These are phyloP conservation scores for Penicillium janthinellum DNA, from an alignment of 2,329 filamentous ascomycete genomes.

Conservation along the genomic window DNA sequence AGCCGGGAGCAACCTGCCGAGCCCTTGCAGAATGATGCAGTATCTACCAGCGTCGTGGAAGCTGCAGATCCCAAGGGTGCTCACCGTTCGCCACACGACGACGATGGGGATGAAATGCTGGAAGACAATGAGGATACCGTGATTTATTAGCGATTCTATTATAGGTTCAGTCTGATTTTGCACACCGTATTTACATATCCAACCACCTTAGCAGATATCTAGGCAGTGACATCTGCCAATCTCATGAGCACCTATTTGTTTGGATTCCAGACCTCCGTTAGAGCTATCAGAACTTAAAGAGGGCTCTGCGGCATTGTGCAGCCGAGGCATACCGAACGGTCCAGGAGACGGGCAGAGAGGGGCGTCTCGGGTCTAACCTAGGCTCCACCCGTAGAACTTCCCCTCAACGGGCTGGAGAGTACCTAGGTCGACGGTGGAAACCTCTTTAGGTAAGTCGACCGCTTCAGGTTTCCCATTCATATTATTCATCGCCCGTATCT, in stretches of 20 bases:
- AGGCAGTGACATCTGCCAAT: neutral
- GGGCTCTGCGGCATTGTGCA: neutral
- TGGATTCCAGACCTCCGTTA: neutral
- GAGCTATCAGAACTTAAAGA: constrained; percentile 4
- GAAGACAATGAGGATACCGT: constrained; percentile 88
- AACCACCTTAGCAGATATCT: neutral
- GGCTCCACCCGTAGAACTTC: neutral
- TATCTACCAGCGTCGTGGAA: constrained; percentile 32
- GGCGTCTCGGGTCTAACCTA: constrained; percentile 3
- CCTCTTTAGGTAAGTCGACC: neutral
- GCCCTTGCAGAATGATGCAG: constrained; percentile 23
- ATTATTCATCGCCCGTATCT: neutral
- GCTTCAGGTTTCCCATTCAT: neutral
- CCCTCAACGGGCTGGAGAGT: neutral
- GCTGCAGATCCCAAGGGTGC: constrained; percentile 44
- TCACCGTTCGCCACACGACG: constrained; percentile 50
- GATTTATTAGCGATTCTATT: constrained; percentile 64
- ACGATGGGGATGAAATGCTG: constrained; percentile 74
- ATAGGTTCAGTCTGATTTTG: neutral
- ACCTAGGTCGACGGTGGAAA: neutral
- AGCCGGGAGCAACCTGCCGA: constrained; percentile 20
- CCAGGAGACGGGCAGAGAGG: neutral
- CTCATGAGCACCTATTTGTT: no score
- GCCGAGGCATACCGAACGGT: constrained; percentile 15
- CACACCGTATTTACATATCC: neutral